A percentile compares a stretch with the other conserved stretches of the same genome.
Evolutionary conservation across 495 filamentous ascomycete species (phyloP).

Genomic region (Cercophora newfieldiana): DNA sequence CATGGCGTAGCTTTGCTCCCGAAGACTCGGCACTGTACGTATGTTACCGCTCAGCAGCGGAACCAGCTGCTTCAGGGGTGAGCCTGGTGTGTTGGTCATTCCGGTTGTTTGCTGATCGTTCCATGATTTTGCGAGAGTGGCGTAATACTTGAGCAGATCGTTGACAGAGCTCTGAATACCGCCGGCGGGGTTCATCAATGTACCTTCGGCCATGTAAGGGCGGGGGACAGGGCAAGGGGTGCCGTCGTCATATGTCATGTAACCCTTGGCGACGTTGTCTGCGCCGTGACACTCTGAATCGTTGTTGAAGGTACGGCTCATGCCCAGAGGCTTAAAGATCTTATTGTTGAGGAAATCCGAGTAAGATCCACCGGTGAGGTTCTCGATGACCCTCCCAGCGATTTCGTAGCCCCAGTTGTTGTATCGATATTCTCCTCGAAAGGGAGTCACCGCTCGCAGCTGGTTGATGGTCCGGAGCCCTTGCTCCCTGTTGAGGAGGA

Average conservation of each 20-base stretch:
- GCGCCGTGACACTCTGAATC: background rate
- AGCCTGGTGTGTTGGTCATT: background rate
- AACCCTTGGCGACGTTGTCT: background rate
- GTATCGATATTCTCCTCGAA: conserved; percentile 27
- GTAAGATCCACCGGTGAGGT: conserved; percentile 16
- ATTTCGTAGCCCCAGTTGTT: conserved; percentile 30
- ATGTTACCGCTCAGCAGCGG: background rate
- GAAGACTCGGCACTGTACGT: conserved; percentile 6
- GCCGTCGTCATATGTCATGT: conserved; percentile 6
- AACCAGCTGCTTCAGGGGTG: background rate
- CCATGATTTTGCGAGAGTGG: background rate
- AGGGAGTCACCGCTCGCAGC: background rate
- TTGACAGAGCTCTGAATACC: conserved; percentile 9
- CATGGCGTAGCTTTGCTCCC: conserved; percentile 10
- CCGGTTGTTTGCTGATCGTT: background rate
- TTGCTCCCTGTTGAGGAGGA: conserved; percentile 4
- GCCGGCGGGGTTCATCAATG: conserved; percentile 6
- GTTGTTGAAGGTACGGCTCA: conserved; percentile 8
- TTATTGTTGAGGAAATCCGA: conserved; percentile 10
- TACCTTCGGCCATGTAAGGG: background rate
- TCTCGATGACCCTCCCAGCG: conserved; percentile 27
- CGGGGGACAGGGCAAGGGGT: conserved; percentile 3
- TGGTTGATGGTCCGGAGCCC: conserved; percentile 8
- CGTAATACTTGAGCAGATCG: conserved; percentile 4
- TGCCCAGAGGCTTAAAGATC: conserved; percentile 14